Evolutionary conservation across 73 alveolate genomes (phyloP).

Genomic region (Tetrahymena malaccensis): DNA sequence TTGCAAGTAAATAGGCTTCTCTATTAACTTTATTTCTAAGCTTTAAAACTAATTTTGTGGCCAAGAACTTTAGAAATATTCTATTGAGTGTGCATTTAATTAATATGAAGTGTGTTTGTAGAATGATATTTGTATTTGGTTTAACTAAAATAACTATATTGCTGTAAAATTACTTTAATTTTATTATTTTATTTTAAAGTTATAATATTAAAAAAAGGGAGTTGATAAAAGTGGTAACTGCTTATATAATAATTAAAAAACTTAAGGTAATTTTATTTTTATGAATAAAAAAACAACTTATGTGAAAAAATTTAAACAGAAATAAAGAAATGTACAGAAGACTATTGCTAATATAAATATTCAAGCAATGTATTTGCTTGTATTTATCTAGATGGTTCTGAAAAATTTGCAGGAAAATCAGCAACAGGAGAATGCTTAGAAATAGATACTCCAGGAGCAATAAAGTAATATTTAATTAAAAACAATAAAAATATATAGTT

Average conservation of each 20-base stretch:
- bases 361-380: not conserved
- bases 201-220: not conserved
- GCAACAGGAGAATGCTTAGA: not conserved
- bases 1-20: not conserved
- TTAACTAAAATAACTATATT: not conserved
- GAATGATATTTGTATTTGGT: not conserved
- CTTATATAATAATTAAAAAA: not conserved
- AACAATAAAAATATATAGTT: not conserved
- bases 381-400: not conserved
- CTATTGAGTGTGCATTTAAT: not conserved
- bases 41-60: not conserved
- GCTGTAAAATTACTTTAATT: no score
- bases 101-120: not conserved
- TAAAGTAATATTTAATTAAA: not conserved
- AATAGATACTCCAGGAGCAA: not conserved
- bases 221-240: not conserved
- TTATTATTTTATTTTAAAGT: no score
- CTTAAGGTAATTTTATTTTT: not conserved
- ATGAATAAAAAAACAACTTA: not conserved
- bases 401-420: not conserved
- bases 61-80: not conserved
- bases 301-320: not conserved
- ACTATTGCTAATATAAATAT: no score
- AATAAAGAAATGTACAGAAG: not conserved
- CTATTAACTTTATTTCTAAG: not conserved